These are phyloP conservation scores for Royoungia palumana DNA, from an alignment of 768 basidiomycete genomes.

Conservation along the genomic window DNA sequence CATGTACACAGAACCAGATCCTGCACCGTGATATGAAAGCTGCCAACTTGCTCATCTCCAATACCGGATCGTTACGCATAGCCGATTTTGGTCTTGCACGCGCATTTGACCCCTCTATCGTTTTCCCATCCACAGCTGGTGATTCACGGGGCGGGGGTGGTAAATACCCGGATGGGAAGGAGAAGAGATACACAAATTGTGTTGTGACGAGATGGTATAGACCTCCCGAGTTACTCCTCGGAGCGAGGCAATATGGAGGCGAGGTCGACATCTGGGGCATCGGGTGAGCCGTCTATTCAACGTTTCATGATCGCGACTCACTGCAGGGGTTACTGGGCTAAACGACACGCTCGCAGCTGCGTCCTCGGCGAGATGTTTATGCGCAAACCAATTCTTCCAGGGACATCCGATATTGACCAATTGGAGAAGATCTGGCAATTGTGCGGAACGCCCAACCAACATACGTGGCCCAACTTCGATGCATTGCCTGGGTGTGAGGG, in stretches of 20 bases:
- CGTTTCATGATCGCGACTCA: not conserved
- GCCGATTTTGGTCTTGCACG: slow-evolving; percentile 98
- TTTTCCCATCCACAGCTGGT: slow-evolving; percentile 25
- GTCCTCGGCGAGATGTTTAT: slow-evolving; percentile 97
- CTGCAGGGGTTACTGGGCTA: not conserved
- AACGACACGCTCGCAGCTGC: slow-evolving; percentile 50
- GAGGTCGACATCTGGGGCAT: slow-evolving; percentile 98
- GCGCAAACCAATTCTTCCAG: slow-evolving; percentile 81
- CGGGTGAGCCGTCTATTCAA: slow-evolving; percentile 52
- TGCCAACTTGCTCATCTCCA: slow-evolving; percentile 92
- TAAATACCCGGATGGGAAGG: slow-evolving; percentile 43
- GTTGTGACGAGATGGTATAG: slow-evolving; percentile 96
- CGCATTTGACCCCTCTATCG: slow-evolving; percentile 56
- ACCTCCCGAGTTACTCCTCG: slow-evolving; percentile 88
- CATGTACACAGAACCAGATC: slow-evolving; percentile 74
- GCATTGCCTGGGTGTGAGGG: slow-evolving; percentile 76
- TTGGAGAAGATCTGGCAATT: slow-evolving; percentile 83
- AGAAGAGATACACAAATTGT: slow-evolving; percentile 88
- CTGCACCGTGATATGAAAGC: slow-evolving; percentile 99
- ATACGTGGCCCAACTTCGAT: slow-evolving; percentile 77
- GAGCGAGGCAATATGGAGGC: slow-evolving; percentile 85
- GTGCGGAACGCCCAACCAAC: slow-evolving; percentile 86
- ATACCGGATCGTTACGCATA: slow-evolving; percentile 77
- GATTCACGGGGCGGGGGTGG: slow-evolving; percentile 19
- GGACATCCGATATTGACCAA: slow-evolving; percentile 88